These are phyloP conservation scores for Buddleja alternifolia DNA, from an alignment of 257 asterid genomes.

Conservation along the genomic window DNA sequence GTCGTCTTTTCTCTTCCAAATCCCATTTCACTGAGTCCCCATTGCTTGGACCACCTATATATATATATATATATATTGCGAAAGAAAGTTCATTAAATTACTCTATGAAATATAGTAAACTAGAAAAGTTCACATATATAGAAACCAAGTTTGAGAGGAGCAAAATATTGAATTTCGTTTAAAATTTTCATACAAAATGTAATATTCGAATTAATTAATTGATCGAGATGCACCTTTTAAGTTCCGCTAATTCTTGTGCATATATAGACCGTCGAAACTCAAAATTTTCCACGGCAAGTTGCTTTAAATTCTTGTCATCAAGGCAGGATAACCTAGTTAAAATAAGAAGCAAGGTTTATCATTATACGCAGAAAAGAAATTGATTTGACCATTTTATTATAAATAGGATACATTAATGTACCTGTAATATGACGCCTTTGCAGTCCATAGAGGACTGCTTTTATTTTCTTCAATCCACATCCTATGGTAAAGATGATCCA, in stretches of 20 bases:
- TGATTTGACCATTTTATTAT: too few species aligned
- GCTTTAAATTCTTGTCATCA: constrained; percentile 45
- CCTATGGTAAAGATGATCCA: constrained; percentile 63
- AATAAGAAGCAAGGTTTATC: background rate
- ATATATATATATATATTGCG: background rate
- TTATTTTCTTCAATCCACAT: constrained; percentile 61
- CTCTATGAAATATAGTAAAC: too few species aligned
- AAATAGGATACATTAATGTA: background rate
- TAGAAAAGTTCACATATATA: background rate
- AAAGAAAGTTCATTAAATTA: background rate
- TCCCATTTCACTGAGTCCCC: constrained; percentile 60
- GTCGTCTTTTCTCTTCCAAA: constrained; percentile 70
- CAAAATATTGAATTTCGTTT: too few species aligned
- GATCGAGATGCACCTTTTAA: constrained; percentile 44
- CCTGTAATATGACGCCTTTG: constrained; percentile 53
- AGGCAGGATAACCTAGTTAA: constrained; percentile 42
- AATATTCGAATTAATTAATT: too few species aligned
- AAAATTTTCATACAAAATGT: too few species aligned
- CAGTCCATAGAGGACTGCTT: constrained; percentile 35
- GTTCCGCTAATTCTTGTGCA: constrained; percentile 53
- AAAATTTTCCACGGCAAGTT: constrained; percentile 55
- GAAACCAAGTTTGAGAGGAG: too few species aligned
- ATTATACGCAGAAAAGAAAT: too few species aligned
- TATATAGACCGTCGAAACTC: constrained; percentile 50
- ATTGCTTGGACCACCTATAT: constrained; percentile 58